A percentile compares a stretch with the other conserved stretches of the same genome.
These are phyloP conservation scores for Aurantiochytrium sp. DNA, from an alignment of 108 stramenopile species.

Conservation along the genomic window DNA sequence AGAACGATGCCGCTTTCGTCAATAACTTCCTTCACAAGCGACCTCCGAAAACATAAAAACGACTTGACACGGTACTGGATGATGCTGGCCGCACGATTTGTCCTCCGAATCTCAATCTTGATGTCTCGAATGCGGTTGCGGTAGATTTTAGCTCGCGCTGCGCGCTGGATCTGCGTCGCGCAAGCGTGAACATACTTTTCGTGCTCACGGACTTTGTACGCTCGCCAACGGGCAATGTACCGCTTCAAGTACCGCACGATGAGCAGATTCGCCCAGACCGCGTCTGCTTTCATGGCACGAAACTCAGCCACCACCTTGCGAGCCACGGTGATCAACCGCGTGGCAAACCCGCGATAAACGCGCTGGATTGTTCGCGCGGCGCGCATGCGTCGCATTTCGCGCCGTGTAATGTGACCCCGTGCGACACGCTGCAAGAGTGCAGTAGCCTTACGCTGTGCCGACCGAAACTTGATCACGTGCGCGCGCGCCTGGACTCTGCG, in stretches of 20 bases:
- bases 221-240: background rate
- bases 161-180: background rate
- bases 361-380: background rate
- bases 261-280: background rate
- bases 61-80: background rate
- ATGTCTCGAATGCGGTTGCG: background rate
- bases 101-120: background rate
- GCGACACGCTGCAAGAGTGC: background rate
- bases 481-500: background rate
- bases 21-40: background rate
- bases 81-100: background rate
- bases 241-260: conserved; percentile 1
- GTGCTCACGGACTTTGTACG: background rate
- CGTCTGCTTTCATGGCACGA: background rate
- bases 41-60: background rate
- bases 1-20: background rate
- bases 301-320: background rate
- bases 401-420: background rate
- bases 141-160: background rate
- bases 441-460: background rate
- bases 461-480: background rate
- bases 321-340: background rate
- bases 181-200: background rate
- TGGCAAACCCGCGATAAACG: background rate
- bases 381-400: background rate